Percentiles rank a stretch among this genome's conserved stretches.
Evolutionary conservation across 2,329 filamentous ascomycete species (phyloP).

Genomic region (Xylariales sp.): DNA sequence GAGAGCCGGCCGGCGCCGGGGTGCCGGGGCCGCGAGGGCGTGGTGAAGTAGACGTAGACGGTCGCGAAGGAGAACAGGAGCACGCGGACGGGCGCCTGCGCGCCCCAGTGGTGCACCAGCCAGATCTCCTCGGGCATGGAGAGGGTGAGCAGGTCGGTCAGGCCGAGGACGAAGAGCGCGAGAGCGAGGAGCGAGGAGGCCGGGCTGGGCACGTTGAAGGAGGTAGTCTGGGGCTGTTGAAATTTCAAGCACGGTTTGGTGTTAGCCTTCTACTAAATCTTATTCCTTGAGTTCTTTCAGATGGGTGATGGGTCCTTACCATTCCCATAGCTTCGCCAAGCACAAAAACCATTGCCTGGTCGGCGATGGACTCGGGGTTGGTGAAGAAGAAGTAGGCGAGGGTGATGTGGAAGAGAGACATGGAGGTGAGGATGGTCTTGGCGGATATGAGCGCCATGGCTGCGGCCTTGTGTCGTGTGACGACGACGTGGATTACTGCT

Average conservation of each 20-base stretch:
- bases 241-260: not conserved
- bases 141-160: conserved; percentile 62
- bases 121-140: conserved; percentile 65
- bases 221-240: conserved; percentile 56
- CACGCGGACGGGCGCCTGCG: conserved; percentile 54
- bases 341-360: conserved; percentile 76
- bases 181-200: conserved; percentile 69
- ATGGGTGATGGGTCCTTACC: too few relatives aligned
- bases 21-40: conserved; percentile 32
- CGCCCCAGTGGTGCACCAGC: conserved; percentile 60
- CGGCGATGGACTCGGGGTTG: conserved; percentile 65
- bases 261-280: too few relatives aligned
- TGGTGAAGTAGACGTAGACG: conserved; percentile 44
- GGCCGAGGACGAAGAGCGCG: conserved; percentile 56
- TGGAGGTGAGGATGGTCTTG: conserved; percentile 72
- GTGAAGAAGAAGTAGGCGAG: conserved; percentile 80
- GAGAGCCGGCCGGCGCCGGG: conserved; percentile 26
- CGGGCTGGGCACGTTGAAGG: conserved; percentile 66
- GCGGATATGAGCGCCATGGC: conserved; percentile 79
- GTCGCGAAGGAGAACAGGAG: conserved; percentile 50
- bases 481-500: not conserved
- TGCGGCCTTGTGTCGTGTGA: conserved; percentile 4
- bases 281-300: too few relatives aligned
- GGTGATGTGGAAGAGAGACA: conserved; percentile 81
- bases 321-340: conserved; percentile 81